Evolutionary conservation across 2,329 filamentous ascomycete genomes (phyloP), one percentile per base, ranked within the genome.

Genomic region (Claviceps paspali): DNA sequence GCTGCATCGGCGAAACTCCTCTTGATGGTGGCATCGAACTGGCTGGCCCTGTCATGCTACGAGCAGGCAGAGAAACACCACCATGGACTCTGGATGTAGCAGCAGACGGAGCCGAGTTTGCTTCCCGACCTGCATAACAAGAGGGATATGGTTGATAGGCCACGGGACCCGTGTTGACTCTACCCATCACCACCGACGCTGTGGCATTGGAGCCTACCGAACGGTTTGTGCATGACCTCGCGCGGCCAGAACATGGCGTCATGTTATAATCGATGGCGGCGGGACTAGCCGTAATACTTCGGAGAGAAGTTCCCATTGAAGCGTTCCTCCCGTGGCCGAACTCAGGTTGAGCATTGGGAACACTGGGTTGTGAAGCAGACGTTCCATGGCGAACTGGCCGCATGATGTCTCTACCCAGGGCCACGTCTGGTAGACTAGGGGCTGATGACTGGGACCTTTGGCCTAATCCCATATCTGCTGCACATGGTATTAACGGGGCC

Each of bases 401-500:
- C 9, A 49, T 43, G 10, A 42, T 43, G 29, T 42, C 43, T 12
- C 9, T 26, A 8, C 9, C 14, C n/a, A 44, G 42, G 35, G 49
- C 46, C 15, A 51, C 7, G 4, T 44, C 40, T 11, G 61, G 55
- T 9, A 63, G 38, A 23, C 55, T 48, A 23, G 60, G 56, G 5
- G 49, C 55, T 2, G 59, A 59, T 1, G 62, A 61, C 4, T 52
- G 51, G 6, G 59, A 45, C 28, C 58, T 52, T 18, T 30, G 27
- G 17, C 50, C 51, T 49, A 67, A 68, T 15, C 75, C 76, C 70
- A 80, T 79, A 6, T 68, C 65, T 23, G 68, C 66, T 5, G 76
- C 75, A 41, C 71, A 64, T 14, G 61, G 57, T 27, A 82, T 57
- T 5, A 84, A 64, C 1, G 80, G 73, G 6, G 72, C 68, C 42